Evolutionary conservation across 2,329 filamentous ascomycete species (phyloP).

Genomic region (Xylariaceae sp.): DNA sequence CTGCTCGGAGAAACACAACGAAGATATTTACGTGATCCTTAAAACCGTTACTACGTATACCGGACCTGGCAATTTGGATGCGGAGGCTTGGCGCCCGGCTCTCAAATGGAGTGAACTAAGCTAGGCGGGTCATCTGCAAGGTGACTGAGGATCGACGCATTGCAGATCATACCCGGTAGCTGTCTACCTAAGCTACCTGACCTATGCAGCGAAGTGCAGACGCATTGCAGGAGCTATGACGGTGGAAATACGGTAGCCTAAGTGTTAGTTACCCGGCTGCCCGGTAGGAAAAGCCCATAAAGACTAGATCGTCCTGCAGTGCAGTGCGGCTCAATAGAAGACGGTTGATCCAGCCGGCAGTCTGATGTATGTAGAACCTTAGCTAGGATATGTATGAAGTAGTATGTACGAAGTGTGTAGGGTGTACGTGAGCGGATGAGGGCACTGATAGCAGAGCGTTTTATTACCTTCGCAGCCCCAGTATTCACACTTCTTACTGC

Average conservation of each 20-base stretch:
- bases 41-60: background rate
- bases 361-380: too few species aligned
- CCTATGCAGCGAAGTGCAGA: slow-evolving; percentile 20
- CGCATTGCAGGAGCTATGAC: slow-evolving; percentile 11
- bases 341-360: too few species aligned
- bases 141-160: slow-evolving; percentile 17
- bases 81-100: slow-evolving; percentile 19
- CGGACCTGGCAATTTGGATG: slow-evolving; percentile 1
- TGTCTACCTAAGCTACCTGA: too few species aligned
- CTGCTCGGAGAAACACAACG: background rate
- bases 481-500: too few species aligned
- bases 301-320: background rate
- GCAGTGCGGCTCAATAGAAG: background rate
- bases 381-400: too few species aligned
- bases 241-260: slow-evolving; percentile 2
- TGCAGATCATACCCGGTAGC: slow-evolving; percentile 23
- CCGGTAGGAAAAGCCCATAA: background rate
- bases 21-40: too few species aligned
- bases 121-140: slow-evolving; percentile 16
- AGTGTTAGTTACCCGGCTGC: slow-evolving; percentile 2
- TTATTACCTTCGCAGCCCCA: too few species aligned
- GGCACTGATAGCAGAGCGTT: too few species aligned
- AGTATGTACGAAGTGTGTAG: too few species aligned
- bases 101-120: slow-evolving; percentile 13
- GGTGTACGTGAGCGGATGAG: too few species aligned